phyloP scores from a whole-genome alignment of 768 basidiomycete species.

The Mycena albidolilacea region DNA sequence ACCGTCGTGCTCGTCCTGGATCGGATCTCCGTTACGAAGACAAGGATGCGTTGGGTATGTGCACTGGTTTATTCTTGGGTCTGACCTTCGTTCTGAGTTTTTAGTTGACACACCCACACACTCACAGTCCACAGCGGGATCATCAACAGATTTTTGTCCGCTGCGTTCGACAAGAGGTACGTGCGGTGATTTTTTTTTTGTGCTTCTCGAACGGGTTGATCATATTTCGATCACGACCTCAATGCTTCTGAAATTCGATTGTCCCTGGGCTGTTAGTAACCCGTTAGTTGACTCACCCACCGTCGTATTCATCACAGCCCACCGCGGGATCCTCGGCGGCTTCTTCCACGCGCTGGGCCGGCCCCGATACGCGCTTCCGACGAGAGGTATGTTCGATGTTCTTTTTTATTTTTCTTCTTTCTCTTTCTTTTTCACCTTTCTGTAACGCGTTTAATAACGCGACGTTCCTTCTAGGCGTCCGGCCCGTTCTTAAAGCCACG shows the following conservation, averaged over 20 bases:
- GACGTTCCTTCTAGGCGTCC: too few species aligned
- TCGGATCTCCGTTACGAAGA: slow-evolving; percentile 63
- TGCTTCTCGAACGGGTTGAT: too few species aligned
- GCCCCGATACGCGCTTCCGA: neutral
- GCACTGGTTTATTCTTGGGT: neutral
- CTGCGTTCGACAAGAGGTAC: neutral
- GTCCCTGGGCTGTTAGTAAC: too few species aligned
- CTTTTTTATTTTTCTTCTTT: too few species aligned
- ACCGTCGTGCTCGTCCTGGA: slow-evolving; percentile 69
- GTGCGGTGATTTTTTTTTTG: neutral
- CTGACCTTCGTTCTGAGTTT: too few species aligned
- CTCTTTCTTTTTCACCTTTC: too few species aligned
- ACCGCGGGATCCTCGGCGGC: neutral
- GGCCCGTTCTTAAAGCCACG: too few species aligned
- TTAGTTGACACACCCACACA: too few species aligned
- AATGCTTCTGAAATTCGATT: neutral
- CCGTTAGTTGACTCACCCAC: neutral
- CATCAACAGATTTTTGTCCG: neutral
- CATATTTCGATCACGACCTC: too few species aligned
- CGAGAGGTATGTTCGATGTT: neutral
- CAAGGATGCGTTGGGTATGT: slow-evolving; percentile 62
- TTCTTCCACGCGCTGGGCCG: neutral
- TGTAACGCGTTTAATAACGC: too few species aligned
- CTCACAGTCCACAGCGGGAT: neutral
- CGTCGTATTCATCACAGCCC: neutral